These are phyloP conservation scores for Harringtonia lauricola DNA, from an alignment of 2,329 filamentous ascomycete species.

Conservation along the genomic window DNA sequence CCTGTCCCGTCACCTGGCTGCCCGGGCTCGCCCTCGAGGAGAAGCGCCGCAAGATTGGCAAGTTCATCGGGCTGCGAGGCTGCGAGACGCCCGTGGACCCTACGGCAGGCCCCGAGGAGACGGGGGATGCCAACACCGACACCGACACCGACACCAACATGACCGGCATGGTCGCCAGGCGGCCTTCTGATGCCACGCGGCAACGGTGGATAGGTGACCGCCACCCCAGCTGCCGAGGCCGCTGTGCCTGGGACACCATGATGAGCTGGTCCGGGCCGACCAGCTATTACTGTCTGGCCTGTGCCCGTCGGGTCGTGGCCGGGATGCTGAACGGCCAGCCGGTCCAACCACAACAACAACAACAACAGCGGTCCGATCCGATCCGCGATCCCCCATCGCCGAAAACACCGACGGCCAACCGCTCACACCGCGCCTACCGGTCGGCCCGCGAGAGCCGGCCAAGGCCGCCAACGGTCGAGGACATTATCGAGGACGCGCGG, in stretches of 20 bases:
- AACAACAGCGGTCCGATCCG: background rate
- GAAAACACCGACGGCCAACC: too few species aligned
- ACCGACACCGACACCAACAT: too few species aligned
- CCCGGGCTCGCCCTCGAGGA: slow-evolving; percentile 42
- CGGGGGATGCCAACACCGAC: too few species aligned
- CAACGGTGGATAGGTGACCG: too few species aligned
- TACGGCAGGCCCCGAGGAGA: too few species aligned
- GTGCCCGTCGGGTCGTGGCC: background rate
- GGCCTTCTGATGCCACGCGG: too few species aligned
- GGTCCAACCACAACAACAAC: background rate
- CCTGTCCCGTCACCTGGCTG: slow-evolving; percentile 55
- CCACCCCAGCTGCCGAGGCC: background rate
- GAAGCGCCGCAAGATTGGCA: slow-evolving; percentile 61
- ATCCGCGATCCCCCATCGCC: too few species aligned
- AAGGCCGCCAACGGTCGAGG: slow-evolving; percentile 29
- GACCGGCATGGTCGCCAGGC: too few species aligned
- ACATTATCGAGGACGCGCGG: slow-evolving; percentile 33
- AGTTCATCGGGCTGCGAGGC: slow-evolving; percentile 62
- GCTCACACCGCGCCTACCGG: background rate
- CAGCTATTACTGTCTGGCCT: slow-evolving; percentile 1
- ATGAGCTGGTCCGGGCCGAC: background rate
- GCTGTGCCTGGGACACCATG: background rate
- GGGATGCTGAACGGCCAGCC: too few species aligned
- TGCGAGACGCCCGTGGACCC: slow-evolving; percentile 25
- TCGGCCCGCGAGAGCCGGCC: background rate